phyloP scores from a whole-genome alignment of 129 eudicot genomes.

The Logfia minima region DNA sequence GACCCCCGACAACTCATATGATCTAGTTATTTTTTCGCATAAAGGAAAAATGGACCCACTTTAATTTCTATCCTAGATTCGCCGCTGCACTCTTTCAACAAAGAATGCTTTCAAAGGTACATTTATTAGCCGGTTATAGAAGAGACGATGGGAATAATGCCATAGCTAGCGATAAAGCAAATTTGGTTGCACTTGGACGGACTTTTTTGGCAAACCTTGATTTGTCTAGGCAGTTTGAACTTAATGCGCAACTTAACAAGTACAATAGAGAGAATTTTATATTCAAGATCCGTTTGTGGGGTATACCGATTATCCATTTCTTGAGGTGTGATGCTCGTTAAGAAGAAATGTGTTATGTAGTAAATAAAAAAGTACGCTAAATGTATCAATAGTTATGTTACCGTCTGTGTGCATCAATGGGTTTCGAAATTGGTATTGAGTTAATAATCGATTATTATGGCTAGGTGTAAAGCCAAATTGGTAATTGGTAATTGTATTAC shows the following conservation, averaged over 20 bases:
- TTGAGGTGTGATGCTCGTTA: slow-evolving; percentile 21
- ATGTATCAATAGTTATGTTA: too few species aligned
- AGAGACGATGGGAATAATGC: slow-evolving; percentile 31
- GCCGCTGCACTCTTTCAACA: slow-evolving; percentile 4
- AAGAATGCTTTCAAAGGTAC: slow-evolving; percentile 44
- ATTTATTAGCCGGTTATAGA: slow-evolving; percentile 39
- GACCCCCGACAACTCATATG: too few species aligned
- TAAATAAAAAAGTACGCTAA: too few species aligned
- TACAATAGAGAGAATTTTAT: slow-evolving; percentile 41
- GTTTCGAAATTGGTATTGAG: too few species aligned
- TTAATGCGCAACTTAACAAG: slow-evolving; percentile 32
- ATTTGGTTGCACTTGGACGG: slow-evolving; percentile 42
- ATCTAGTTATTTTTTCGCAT: too few species aligned
- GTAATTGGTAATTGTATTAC: too few species aligned
- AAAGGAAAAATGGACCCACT: too few species aligned
- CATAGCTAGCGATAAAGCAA: slow-evolving; percentile 15
- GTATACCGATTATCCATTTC: slow-evolving; percentile 47
- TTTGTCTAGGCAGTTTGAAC: slow-evolving; percentile 47
- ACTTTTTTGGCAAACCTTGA: slow-evolving; percentile 45
- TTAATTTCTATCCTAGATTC: too few species aligned
- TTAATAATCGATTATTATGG: too few species aligned
- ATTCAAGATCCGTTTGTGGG: slow-evolving; percentile 39
- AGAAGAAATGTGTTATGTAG: too few species aligned
- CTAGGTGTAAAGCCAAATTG: too few species aligned
- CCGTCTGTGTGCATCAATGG: too few species aligned